Base-by-base conservation (phyloP, 805 yeast species). In the Candida xyloterini region DNA sequence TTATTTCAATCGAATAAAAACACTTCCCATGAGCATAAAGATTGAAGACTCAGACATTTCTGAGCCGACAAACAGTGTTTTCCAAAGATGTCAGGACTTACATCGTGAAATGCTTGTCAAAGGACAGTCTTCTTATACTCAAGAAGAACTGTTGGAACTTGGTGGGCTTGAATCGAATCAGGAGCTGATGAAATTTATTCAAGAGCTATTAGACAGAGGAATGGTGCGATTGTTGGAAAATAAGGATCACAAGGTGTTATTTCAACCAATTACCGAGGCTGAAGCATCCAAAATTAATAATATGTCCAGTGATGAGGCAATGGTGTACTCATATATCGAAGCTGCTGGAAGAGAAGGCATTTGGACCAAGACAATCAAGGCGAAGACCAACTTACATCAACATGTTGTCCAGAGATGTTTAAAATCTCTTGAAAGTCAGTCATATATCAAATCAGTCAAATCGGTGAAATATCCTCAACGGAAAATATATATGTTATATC, bases 321-420 rank as follows among this genome's bases (percentile, higher is more conserved):
- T 91, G 76, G 84, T 91, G 20, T 91, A 91, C 59, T 81, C 93
- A 1, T 83, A 89, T 55, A 91, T 91, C 48, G 95, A 87, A 55
- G 95, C 95, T 0, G 76, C 95, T 7, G 95, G 93, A 4, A 72
- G 98, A 61, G 97, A 90, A 63, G 97, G 97, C 31, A 88, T 90
- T 38, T 90, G 97, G 97, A 84, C 95, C 10, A 88, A 87, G 64
- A 86, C 95, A 7, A 78, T 90, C 51, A 86, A 86, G 57, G 87
- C 90, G 9, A 81, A 83, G 56, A 85, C 96, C 10, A 89, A 89
- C 54, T 66, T 90, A 45, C 96, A 90, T 60, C 95, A 88, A 55
- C 95, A 87, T 58, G 83, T 90, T n/a, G 95, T 90, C 9, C 71
- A 76, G 32, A 74, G 95, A 57, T 85, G 95, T 56, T 67, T 90